A percentile compares a stretch with the other conserved stretches of the same genome.
Conservation (phyloP, 306 rosid species). For the Quercus parvula region DNA sequence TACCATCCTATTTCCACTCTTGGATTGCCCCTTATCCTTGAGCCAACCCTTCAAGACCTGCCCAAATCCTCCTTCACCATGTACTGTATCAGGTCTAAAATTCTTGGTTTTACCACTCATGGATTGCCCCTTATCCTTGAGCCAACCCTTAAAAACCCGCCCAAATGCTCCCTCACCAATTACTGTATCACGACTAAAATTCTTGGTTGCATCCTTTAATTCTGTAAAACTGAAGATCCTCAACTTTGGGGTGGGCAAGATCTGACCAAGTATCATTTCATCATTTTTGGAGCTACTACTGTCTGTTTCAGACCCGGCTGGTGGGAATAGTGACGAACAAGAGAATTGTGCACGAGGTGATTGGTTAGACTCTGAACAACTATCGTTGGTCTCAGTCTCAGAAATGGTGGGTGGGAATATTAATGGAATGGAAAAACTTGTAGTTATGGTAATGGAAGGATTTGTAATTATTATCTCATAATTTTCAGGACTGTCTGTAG, state of each 20-base stretch:
- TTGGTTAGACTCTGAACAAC: no score
- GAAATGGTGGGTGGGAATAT: no score
- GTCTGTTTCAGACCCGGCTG: no score
- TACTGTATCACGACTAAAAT: slow-evolving; percentile 65
- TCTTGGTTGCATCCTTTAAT: slow-evolving; percentile 65
- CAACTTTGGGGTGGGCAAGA: slow-evolving; percentile 63
- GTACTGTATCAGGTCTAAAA: slow-evolving; percentile 60
- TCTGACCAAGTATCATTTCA: slow-evolving; percentile 37
- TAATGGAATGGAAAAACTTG: no score
- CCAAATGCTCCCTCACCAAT: slow-evolving; percentile 33
- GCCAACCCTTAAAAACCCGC: slow-evolving; percentile 73
- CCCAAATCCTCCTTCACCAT: slow-evolving; percentile 36
- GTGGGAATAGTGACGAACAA: no score
- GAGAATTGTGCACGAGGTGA: no score
- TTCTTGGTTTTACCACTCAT: slow-evolving; percentile 57
- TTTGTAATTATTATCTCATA: no score
- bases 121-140: slow-evolving; percentile 47
- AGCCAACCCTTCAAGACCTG: slow-evolving; percentile 74
- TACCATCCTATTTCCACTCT: slow-evolving; percentile 47
- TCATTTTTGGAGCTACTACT: no score
- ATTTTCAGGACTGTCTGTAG: no score
- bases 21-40: slow-evolving; percentile 52
- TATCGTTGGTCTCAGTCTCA: no score
- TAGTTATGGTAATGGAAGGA: no score
- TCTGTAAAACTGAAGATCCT: slow-evolving; percentile 24